Evolutionary conservation across 176 grass and related monocot species (phyloP).

Genomic region (Oryza rufipogon): DNA sequence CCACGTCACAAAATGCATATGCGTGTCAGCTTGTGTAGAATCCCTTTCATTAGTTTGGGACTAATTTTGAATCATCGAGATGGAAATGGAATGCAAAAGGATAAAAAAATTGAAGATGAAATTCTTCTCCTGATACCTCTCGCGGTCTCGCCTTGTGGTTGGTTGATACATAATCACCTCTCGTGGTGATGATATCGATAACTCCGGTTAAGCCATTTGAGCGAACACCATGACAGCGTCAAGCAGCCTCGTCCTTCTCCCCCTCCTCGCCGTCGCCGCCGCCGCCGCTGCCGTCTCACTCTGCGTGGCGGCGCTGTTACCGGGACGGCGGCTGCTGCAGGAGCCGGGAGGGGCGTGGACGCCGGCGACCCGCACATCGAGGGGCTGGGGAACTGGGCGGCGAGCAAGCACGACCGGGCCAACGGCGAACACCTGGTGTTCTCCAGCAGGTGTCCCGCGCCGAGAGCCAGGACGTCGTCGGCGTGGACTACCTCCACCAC

Average conservation of each 20-base stretch:
- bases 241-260: neutral
- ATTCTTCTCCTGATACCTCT: neutral
- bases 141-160: neutral
- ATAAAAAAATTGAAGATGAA: neutral
- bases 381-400: neutral
- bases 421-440: neutral
- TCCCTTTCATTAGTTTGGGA: neutral
- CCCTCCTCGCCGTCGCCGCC: neutral
- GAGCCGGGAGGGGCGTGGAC: neutral
- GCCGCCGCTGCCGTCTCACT: neutral
- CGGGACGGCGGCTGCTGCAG: neutral
- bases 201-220: neutral
- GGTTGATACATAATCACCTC: neutral
- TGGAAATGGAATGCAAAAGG: neutral
- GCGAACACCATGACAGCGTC: neutral
- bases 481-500: constrained; percentile 9
- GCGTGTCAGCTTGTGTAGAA: neutral
- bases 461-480: neutral
- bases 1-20: neutral
- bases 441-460: neutral
- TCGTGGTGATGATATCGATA: no score
- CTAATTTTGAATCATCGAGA: neutral
- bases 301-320: neutral
- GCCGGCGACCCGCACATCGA: neutral
- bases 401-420: neutral